A percentile compares a stretch with the other conserved stretches of the same genome.
These are phyloP conservation scores for Sporothrix pseudoabietina DNA, from an alignment of 2,329 filamentous ascomycete species.

Conservation along the genomic window DNA sequence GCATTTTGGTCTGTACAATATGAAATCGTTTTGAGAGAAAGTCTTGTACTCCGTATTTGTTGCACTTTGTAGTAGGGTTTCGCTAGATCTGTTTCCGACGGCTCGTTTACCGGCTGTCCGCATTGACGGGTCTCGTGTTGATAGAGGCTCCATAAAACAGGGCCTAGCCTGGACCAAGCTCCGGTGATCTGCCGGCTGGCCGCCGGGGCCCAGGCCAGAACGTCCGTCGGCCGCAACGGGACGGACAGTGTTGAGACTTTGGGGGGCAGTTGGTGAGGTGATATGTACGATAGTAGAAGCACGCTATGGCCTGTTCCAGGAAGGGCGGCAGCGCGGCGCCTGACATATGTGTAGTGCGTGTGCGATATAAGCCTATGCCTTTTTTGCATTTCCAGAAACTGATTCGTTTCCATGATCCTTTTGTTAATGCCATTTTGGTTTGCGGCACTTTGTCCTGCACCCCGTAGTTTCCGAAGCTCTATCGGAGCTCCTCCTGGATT, in stretches of 20 bases:
- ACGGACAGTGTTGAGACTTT: not conserved
- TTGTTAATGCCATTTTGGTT: not conserved
- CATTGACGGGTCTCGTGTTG: not conserved
- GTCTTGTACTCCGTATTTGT: not conserved
- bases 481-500: not conserved
- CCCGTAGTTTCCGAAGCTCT: conserved; percentile 14
- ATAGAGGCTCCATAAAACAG: conserved; percentile 2
- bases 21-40: not conserved
- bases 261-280: not conserved
- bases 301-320: conserved; percentile 12
- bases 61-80: not conserved
- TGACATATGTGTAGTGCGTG: conserved; percentile 1
- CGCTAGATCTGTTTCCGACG: not conserved
- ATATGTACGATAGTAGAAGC: not conserved
- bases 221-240: conserved; percentile 22
- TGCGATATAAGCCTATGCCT: not conserved
- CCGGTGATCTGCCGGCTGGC: conserved; percentile 25
- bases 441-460: not conserved
- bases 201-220: conserved; percentile 21
- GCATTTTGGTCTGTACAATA: not conserved
- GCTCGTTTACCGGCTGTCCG: not conserved
- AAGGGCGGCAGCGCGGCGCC: not conserved
- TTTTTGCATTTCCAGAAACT: not conserved
- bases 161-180: conserved; percentile 6
- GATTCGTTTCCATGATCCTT: too few species aligned